These are phyloP conservation scores for Torulaspora globosa DNA, from an alignment of 1,139 yeast species.

Conservation along the genomic window DNA sequence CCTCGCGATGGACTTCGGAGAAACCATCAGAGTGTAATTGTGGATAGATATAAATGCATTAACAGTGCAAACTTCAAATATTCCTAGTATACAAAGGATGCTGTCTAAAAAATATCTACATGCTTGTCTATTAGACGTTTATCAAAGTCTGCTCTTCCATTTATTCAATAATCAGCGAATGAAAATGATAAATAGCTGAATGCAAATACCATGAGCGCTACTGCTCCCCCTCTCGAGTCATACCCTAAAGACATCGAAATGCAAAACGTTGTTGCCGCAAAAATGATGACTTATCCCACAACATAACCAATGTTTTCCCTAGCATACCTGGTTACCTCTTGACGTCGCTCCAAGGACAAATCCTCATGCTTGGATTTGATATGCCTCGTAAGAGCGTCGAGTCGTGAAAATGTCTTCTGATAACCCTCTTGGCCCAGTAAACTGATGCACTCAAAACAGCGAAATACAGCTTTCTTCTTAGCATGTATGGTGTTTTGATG, in stretches of 20 bases:
- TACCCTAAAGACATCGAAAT: not conserved
- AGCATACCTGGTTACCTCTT: constrained; percentile 66
- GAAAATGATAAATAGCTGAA: not conserved
- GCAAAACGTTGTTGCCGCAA: too few relatives aligned
- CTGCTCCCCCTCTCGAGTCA: not conserved
- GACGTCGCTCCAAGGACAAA: constrained; percentile 63
- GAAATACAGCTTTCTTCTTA: constrained; percentile 74
- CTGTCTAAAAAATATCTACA: constrained; percentile 4
- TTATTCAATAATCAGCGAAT: constrained; percentile 1
- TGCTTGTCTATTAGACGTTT: constrained; percentile 3
- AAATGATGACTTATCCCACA: constrained; percentile 17
- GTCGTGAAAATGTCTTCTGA: constrained; percentile 80
- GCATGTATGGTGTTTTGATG: constrained; percentile 98
- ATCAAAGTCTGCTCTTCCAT: constrained; percentile 2
- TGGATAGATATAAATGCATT: too few relatives aligned
- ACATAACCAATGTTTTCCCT: constrained; percentile 71
- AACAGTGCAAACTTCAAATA: not conserved
- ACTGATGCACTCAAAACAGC: constrained; percentile 80
- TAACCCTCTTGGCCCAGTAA: constrained; percentile 41
- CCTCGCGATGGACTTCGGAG: too few relatives aligned
- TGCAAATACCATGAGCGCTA: constrained; percentile 2
- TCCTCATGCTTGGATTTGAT: constrained; percentile 78
- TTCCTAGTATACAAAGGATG: constrained; percentile 5
- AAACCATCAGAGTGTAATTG: too few relatives aligned
- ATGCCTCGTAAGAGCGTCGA: constrained; percentile 93